Evolutionary conservation across 805 yeast species (phyloP), one percentile per base, ranked within the genome.

Genomic region (Lachancea mirantina): DNA sequence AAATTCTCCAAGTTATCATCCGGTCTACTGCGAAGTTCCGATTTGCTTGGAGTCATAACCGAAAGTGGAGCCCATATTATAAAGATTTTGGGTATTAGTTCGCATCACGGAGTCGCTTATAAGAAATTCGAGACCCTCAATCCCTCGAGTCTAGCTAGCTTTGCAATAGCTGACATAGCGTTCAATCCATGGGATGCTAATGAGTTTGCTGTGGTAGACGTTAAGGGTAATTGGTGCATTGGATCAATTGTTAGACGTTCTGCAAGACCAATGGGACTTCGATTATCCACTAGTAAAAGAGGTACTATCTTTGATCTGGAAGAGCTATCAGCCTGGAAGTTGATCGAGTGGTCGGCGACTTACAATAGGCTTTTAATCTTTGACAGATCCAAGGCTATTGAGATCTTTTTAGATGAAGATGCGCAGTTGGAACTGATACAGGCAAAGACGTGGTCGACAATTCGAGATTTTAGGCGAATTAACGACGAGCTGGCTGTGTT

Each of bases 311-410:
- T 59, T 30, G 74, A 73, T 39, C 62, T 69, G 0, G 58, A 57
- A 2, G 83, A 76, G 34, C 42, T 76, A 1, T 77, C 84, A 0
- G 60, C 62, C 19, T 76, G 78, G 67, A 76, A 70, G 39, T 62
- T 62, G 36, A 53, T 76, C 1, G 39, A 50, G 3, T 76, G 81
- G 78, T 52, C 70, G 0, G 42, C 51, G 2, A 41, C 52, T 13
- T 32, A 40, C 26, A 34, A 55, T 14, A 36, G 52, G 35, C 17
- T 70, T 20, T 26, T 65, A 21, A 14, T 66, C 23, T 35, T 67
- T 36, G 59, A 71, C 10, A 57, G 84, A 32, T 63, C 74, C 0
- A 62, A 64, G 20, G 40, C 75, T 1, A 30, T 50, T 8, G 56
- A 52, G 15, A 48, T 61, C 17, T 58, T 65, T 26, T 41, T 58